Evolutionary conservation across 1,139 yeast genomes (phyloP).

Genomic region (Wickerhamomyces sp.): DNA sequence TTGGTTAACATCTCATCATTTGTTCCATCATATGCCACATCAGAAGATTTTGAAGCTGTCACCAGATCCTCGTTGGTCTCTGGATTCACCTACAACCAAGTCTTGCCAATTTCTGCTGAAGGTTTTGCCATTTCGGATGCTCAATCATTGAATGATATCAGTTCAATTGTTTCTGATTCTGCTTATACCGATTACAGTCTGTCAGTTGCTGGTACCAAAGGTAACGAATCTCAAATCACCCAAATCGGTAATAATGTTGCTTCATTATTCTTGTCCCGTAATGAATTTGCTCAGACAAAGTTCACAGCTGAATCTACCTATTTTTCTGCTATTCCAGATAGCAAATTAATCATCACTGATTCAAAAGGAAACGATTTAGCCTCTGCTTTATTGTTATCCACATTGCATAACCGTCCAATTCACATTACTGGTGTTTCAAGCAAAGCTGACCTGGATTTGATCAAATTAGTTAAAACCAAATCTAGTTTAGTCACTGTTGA

Average conservation of each 20-base stretch:
- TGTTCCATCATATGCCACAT: slow-evolving; percentile 61
- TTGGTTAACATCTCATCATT: slow-evolving; percentile 77
- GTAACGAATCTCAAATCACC: slow-evolving; percentile 58
- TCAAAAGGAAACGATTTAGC: slow-evolving; percentile 92
- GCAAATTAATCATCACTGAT: slow-evolving; percentile 86
- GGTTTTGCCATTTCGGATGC: slow-evolving; percentile 65
- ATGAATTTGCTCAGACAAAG: slow-evolving; percentile 60
- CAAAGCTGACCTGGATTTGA: slow-evolving; percentile 77
- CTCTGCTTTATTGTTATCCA: slow-evolving; percentile 81
- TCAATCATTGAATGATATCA: slow-evolving; percentile 59
- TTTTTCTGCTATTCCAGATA: slow-evolving; percentile 77
- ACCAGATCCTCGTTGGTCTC: slow-evolving; percentile 72
- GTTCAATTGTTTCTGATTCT: slow-evolving; percentile 49
- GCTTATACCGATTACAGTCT: slow-evolving; percentile 81
- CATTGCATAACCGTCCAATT: slow-evolving; percentile 78
- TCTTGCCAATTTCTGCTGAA: slow-evolving; percentile 66
- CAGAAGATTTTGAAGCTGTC: slow-evolving; percentile 54
- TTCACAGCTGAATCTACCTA: slow-evolving; percentile 76
- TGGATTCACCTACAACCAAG: slow-evolving; percentile 85
- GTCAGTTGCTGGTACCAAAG: slow-evolving; percentile 76
- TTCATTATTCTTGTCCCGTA: slow-evolving; percentile 77
- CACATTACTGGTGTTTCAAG: slow-evolving; percentile 86
- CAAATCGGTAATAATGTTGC: slow-evolving; percentile 67
- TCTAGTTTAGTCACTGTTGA: slow-evolving; percentile 85
- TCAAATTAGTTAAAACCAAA: slow-evolving; percentile 81